Evolutionary conservation across 1,284 basidiomycete genomes (phyloP), one percentile per base, ranked within the genome.

Genomic region (Grifola frondosa): DNA sequence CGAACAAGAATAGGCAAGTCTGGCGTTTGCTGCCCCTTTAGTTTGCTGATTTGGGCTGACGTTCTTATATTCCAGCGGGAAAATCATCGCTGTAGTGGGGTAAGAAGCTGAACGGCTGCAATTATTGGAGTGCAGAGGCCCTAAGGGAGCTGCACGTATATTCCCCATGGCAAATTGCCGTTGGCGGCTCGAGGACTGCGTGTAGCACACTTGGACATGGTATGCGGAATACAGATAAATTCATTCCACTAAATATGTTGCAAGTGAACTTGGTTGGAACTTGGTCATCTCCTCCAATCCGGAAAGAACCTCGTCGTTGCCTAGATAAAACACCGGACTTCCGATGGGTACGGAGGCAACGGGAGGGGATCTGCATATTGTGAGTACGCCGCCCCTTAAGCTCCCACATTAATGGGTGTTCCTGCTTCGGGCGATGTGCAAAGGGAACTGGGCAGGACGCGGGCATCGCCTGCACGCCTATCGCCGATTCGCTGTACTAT

Each of bases 1-100:
- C 73, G 31, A 90, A 95, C 62, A 84, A 81, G 61, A 97, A 80
- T 56, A 78, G 71, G 83, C 75, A 34, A 43, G 60, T 55, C 20
- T 35, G 33, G 13, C 8, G 10, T 29, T n/a, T 35, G 36, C 12
- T n/a, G 23, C 12, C 6, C 8, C 12, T 17, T 26, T 29, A 19
- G 16, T 30, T 12, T 15, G n/a, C 23, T 19, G 4, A 12, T 22
- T 13, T 32, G 21, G 7, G 22, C 37, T 44, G 24, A 23, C 31
- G 15, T 30, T 25, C 20, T 10, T 9, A 3, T 22, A 15, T n/a
- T 34, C 11, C 33, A 58, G 59, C 30, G 81, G 80, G 40, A 83
- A 84, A 63, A 79, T 84, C 33, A 61, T 83, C 34, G 71, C 66
- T 16, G 76, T 74, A 51, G 63, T 81, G 37, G 60, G 66, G 22